Conservation (phyloP, 2,329 filamentous ascomycete species). For the Aspergillus sp. region DNA sequence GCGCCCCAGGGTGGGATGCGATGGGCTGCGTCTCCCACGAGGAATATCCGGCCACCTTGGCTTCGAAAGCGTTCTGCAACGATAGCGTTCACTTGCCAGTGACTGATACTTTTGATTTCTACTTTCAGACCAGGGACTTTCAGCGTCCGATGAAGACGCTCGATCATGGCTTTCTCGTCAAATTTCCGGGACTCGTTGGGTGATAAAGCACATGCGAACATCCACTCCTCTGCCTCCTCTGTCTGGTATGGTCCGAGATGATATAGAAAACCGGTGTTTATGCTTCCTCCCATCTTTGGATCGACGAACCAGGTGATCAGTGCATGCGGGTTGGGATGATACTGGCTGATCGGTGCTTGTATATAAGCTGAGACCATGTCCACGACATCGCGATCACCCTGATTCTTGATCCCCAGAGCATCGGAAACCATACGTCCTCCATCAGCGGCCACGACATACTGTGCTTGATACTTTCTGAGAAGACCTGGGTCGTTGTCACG, state of each 20-base stretch:
- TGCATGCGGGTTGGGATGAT: slow-evolving; percentile 22
- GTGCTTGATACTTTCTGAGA: slow-evolving; percentile 10
- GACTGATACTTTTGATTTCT: slow-evolving; percentile 25
- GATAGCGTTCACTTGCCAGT: slow-evolving; percentile 28
- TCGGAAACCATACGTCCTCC: slow-evolving; percentile 26
- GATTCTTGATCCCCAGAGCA: slow-evolving; percentile 23
- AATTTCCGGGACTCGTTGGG: slow-evolving; percentile 18
- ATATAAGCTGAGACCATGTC: slow-evolving; percentile 32
- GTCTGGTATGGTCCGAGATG: slow-evolving; percentile 29
- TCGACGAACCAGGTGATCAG: slow-evolving; percentile 34
- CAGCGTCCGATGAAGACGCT: slow-evolving; percentile 20
- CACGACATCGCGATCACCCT: slow-evolving; percentile 26
- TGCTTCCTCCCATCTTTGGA: slow-evolving; percentile 28
- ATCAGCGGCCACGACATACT: slow-evolving; percentile 29
- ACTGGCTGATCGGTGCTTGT: slow-evolving; percentile 17
- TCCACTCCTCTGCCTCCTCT: slow-evolving; percentile 27
- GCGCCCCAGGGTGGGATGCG: slow-evolving; percentile 31
- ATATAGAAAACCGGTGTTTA: slow-evolving; percentile 29
- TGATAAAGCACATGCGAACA: slow-evolving; percentile 22
- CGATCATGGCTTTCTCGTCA: slow-evolving; percentile 16
- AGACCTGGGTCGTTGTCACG: slow-evolving; percentile 3
- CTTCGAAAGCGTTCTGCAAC: slow-evolving; percentile 21
- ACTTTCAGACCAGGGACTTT: slow-evolving; percentile 23
- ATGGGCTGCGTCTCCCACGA: slow-evolving; percentile 36
- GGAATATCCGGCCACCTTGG: slow-evolving; percentile 22